Conservation (phyloP, 108 stramenopile species). For the Aurantiochytrium sp. region DNA sequence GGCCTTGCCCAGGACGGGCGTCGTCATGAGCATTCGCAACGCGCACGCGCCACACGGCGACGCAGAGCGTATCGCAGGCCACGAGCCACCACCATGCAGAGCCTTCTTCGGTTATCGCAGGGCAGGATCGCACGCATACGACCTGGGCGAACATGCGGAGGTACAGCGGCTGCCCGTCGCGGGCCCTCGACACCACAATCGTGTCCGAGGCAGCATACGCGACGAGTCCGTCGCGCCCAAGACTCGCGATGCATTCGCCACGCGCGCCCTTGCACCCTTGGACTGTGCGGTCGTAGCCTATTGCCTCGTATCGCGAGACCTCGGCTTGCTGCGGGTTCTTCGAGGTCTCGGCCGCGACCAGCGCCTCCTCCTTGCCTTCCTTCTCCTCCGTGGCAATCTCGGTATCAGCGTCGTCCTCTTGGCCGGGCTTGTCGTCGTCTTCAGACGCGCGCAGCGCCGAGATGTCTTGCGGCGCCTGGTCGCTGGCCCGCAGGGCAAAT, state of each 20-base stretch:
- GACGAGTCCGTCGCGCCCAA: neutral
- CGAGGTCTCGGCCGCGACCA: too few species aligned
- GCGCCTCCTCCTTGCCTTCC: too few species aligned
- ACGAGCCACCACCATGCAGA: neutral
- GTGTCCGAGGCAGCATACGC: slow-evolving; percentile 3
- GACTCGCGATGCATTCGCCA: neutral
- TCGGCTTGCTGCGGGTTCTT: too few species aligned
- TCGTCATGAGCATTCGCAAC: too few species aligned
- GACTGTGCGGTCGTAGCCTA: neutral
- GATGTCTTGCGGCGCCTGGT: too few species aligned
- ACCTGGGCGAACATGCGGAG: neutral
- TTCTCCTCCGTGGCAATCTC: too few species aligned
- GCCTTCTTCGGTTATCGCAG: neutral
- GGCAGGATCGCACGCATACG: neutral
- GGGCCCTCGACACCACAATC: neutral
- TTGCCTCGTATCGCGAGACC: too few species aligned
- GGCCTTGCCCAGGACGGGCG: too few species aligned
- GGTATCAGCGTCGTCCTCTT: too few species aligned
- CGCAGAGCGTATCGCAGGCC: neutral
- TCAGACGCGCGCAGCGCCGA: too few species aligned
- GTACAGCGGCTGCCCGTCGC: neutral
- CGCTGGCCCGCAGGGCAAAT: too few species aligned
- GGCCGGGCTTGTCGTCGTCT: too few species aligned
- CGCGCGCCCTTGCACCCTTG: neutral
- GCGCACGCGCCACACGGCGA: neutral